phyloP scores from a whole-genome alignment of 352 stramenopile genomes.

The Globisporangium polare region DNA sequence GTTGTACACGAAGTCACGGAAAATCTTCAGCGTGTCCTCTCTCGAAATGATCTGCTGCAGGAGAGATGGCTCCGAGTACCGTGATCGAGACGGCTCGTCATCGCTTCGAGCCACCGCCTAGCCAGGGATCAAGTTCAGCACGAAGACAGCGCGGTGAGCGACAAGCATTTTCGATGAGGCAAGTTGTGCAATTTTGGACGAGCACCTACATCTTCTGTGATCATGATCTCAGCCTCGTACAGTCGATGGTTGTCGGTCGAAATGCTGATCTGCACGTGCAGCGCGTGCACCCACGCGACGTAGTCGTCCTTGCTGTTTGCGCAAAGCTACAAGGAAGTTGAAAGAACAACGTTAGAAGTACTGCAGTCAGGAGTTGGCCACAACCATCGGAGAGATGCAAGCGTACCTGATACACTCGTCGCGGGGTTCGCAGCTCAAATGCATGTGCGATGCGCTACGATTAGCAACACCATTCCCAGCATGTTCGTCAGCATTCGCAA shows the following conservation, averaged over 20 bases:
- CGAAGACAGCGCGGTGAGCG: background rate
- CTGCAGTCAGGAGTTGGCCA: background rate
- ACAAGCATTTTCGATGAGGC: background rate
- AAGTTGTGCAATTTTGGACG: background rate
- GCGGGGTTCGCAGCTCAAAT: slow-evolving; percentile 76
- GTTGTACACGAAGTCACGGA: slow-evolving; percentile 72
- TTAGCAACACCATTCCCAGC: background rate
- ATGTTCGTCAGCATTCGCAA: background rate
- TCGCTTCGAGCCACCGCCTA: slow-evolving; percentile 64
- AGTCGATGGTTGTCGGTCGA: slow-evolving; percentile 76
- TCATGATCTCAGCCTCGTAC: slow-evolving; percentile 81
- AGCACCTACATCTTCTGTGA: slow-evolving; percentile 73
- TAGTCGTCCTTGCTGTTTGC: slow-evolving; percentile 77
- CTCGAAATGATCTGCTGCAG: slow-evolving; percentile 63
- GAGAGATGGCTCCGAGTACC: slow-evolving; percentile 48
- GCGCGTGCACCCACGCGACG: slow-evolving; percentile 74
- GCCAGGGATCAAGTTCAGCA: background rate
- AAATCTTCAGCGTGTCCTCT: slow-evolving; percentile 77
- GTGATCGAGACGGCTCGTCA: slow-evolving; percentile 38
- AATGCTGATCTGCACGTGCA: slow-evolving; percentile 78
- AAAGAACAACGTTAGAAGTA: background rate
- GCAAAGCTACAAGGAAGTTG: slow-evolving; percentile 40
- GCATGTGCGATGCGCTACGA: slow-evolving; percentile 60
- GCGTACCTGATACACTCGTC: slow-evolving; percentile 63
- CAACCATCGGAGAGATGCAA: background rate